Evolutionary conservation across 176 grass and related monocot genomes (phyloP).

Genomic region (Triticum timopheevii): DNA sequence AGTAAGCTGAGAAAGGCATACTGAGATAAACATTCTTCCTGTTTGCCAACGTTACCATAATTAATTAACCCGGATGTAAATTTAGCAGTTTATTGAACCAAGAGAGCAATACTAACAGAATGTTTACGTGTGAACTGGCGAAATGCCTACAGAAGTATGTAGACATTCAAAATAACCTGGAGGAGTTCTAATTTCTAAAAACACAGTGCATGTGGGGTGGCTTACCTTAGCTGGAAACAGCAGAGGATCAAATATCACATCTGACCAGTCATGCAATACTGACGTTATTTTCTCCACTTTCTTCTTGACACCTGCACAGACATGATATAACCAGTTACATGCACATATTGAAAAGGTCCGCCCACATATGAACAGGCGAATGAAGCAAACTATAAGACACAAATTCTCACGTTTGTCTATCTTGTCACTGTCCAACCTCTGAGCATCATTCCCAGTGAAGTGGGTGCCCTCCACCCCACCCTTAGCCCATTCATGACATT

Average conservation of each 20-base stretch:
- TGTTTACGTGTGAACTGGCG: not conserved
- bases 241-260: constrained; percentile 29
- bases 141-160: not conserved
- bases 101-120: not conserved
- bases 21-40: too few relatives aligned
- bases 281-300: constrained; percentile 51
- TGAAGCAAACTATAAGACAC: not conserved
- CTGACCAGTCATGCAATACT: constrained; percentile 42
- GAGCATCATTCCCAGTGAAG: constrained; percentile 55
- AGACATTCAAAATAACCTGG: not conserved
- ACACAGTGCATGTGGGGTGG: not conserved
- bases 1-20: too few relatives aligned
- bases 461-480: constrained; percentile 54
- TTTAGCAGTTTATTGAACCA: not conserved
- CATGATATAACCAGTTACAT: not conserved
- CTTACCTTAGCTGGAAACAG: constrained; percentile 49
- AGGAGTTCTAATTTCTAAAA: not conserved
- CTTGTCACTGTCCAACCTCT: constrained; percentile 42
- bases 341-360: not conserved
- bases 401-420: constrained; percentile 46
- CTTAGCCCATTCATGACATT: constrained; percentile 66
- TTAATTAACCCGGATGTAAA: not conserved
- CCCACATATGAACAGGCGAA: not conserved
- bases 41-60: too few relatives aligned
- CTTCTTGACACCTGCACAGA: constrained; percentile 57